Conservation (phyloP, 177 flowering plant genomes). For the Telopea speciosissima region DNA sequence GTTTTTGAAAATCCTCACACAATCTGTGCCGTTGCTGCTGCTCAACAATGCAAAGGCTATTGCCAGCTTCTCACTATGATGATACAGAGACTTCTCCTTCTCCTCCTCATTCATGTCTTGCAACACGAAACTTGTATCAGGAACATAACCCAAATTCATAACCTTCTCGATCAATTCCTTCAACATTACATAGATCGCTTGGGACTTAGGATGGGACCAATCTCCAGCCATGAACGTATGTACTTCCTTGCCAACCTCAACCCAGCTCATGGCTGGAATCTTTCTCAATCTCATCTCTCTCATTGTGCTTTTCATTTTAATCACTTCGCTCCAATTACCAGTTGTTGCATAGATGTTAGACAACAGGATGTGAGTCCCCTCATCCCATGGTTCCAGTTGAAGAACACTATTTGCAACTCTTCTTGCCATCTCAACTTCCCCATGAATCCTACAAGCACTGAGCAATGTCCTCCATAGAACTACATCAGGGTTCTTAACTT, state of each 20-base stretch:
- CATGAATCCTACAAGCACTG: constrained; percentile 42
- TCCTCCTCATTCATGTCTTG: constrained; percentile 40
- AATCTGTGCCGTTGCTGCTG: constrained; percentile 14
- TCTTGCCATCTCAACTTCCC: constrained; percentile 34
- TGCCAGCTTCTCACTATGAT: constrained; percentile 50
- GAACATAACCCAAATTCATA: constrained; percentile 38
- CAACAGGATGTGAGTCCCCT: constrained; percentile 34
- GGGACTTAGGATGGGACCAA: constrained; percentile 30
- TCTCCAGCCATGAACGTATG: constrained; percentile 52
- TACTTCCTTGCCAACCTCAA: constrained; percentile 32
- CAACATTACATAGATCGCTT: constrained; percentile 28
- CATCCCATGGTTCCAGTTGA: constrained; percentile 33
- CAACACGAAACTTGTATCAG: constrained; percentile 42
- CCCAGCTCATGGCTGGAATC: constrained; percentile 49
- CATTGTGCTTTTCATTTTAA: constrained; percentile 35
- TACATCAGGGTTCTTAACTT: constrained; percentile 34
- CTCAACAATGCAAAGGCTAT: constrained; percentile 40
- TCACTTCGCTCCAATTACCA: constrained; percentile 39
- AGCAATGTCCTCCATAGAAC: constrained; percentile 49
- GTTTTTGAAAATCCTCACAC: constrained; percentile 44
- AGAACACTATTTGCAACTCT: constrained; percentile 22
- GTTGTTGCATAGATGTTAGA: constrained; percentile 44
- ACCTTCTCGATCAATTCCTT: constrained; percentile 24
- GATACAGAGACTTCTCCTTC: constrained; percentile 35
- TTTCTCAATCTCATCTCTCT: constrained; percentile 40